Conservation (phyloP, 371 early-diverging fungal genomes). For the Actinomortierella ambigua region DNA sequence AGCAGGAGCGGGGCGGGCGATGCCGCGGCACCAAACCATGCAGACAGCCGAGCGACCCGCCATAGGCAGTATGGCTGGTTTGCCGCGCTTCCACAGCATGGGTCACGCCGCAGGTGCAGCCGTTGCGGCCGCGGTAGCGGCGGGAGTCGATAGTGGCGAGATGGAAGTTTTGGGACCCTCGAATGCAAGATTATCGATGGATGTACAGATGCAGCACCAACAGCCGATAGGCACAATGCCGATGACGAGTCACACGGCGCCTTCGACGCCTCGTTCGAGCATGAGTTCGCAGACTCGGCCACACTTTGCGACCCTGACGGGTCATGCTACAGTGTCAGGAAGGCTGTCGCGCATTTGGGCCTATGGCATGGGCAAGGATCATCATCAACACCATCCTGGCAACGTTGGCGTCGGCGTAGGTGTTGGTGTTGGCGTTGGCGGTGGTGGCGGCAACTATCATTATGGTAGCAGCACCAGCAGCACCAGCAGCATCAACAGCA, state of each 20-base stretch:
- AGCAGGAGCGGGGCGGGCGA: slow-evolving; percentile 4
- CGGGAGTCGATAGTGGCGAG: background rate
- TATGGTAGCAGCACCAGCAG: too few relatives aligned
- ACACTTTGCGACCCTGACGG: slow-evolving; percentile 19
- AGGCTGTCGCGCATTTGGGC: slow-evolving; percentile 32
- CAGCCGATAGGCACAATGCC: too few relatives aligned
- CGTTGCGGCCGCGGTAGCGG: background rate
- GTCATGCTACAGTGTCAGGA: slow-evolving; percentile 32
- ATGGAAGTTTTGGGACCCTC: slow-evolving; percentile 9
- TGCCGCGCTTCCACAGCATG: slow-evolving; percentile 26
- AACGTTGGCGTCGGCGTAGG: too few relatives aligned
- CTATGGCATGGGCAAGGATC: background rate
- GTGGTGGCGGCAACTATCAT: too few relatives aligned
- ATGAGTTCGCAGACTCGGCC: slow-evolving; percentile 1
- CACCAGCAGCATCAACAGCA: too few relatives aligned
- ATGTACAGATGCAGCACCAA: slow-evolving; percentile 1
- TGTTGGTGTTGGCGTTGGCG: too few relatives aligned
- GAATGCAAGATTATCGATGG: background rate
- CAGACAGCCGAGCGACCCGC: slow-evolving; percentile 13
- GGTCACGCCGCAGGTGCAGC: slow-evolving; percentile 6
- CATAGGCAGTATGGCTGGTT: background rate
- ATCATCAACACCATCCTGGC: too few relatives aligned
- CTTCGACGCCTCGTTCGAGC: slow-evolving; percentile 13
- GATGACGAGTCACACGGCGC: background rate
- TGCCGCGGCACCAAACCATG: slow-evolving; percentile 30